Percentiles rank a stretch among this genome's conserved stretches.
These are phyloP conservation scores for Hyphopichia khmerensis DNA, from an alignment of 1,139 yeast genomes.

Conservation along the genomic window DNA sequence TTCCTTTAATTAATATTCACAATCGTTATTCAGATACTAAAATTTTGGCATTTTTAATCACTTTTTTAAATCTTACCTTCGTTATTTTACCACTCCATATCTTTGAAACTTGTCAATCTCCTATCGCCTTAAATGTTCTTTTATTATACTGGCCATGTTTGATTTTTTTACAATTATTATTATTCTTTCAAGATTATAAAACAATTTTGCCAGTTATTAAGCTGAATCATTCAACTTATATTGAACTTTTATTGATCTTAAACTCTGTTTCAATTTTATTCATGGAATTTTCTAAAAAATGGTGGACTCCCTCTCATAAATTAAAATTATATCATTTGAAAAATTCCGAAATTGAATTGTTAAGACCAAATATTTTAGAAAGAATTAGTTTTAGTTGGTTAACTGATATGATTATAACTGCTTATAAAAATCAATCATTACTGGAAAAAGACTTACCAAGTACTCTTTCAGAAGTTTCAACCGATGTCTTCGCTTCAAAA, in stretches of 20 bases:
- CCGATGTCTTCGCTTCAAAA: constrained; percentile 22
- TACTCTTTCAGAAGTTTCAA: constrained; percentile 49
- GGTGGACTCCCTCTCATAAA: constrained; percentile 31
- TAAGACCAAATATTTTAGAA: constrained; percentile 50
- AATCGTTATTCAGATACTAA: constrained; percentile 23
- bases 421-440: constrained; percentile 47
- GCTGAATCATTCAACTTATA: constrained; percentile 10
- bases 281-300: constrained; percentile 19
- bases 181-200: constrained; percentile 29
- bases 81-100: constrained; percentile 39
- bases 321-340: constrained; percentile 16
- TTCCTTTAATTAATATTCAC: constrained; percentile 18
- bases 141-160: constrained; percentile 45
- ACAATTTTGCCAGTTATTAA: constrained; percentile 25
- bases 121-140: constrained; percentile 34
- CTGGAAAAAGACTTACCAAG: constrained; percentile 54
- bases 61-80: constrained; percentile 1
- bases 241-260: constrained; percentile 18
- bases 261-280: constrained; percentile 20
- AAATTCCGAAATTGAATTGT: constrained; percentile 14
- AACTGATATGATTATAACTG: constrained; percentile 52
- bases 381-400: constrained; percentile 60
- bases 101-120: constrained; percentile 31
- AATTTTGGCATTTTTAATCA: constrained; percentile 19
- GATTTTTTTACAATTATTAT: constrained; percentile 16